These are phyloP conservation scores for Pyronema domesticum DNA, from an alignment of 495 filamentous ascomycete species.

Conservation along the genomic window DNA sequence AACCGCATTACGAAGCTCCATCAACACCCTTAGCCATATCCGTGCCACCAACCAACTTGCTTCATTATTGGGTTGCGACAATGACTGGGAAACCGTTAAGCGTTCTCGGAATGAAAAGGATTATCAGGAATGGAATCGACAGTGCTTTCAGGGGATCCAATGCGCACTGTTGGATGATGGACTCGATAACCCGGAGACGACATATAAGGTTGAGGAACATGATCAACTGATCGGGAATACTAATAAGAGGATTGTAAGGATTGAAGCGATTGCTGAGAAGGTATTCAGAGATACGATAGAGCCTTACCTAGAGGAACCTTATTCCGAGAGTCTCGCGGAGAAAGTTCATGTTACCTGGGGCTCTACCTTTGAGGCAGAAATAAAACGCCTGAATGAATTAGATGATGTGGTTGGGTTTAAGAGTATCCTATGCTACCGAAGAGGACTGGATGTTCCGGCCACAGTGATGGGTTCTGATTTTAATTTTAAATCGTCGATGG, in stretches of 20 bases:
- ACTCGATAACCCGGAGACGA: conserved; percentile 33
- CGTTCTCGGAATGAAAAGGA: conserved; percentile 8
- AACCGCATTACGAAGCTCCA: neutral
- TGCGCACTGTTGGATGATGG: conserved; percentile 67
- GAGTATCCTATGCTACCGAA: conserved; percentile 68
- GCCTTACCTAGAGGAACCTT: conserved; percentile 23
- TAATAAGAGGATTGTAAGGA: conserved; percentile 64
- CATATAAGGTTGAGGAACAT: conserved; percentile 36
- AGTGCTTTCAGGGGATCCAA: conserved; percentile 59
- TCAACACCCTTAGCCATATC: conserved; percentile 28
- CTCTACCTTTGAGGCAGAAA: too few relatives aligned
- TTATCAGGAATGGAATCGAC: conserved; percentile 39
- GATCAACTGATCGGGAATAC: conserved; percentile 41
- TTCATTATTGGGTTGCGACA: conserved; percentile 39
- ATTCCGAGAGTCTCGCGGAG: neutral
- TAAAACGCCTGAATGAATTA: neutral
- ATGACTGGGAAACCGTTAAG: conserved; percentile 46
- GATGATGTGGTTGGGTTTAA: conserved; percentile 65
- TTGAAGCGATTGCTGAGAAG: conserved; percentile 57
- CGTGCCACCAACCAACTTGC: conserved; percentile 55
- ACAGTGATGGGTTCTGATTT: neutral
- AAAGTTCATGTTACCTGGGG: neutral
- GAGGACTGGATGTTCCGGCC: conserved; percentile 38
- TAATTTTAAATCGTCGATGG: neutral
- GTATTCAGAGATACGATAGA: conserved; percentile 27